Conservation (phyloP, 2,329 filamentous ascomycete genomes). For the Microsporum ferrugineum region DNA sequence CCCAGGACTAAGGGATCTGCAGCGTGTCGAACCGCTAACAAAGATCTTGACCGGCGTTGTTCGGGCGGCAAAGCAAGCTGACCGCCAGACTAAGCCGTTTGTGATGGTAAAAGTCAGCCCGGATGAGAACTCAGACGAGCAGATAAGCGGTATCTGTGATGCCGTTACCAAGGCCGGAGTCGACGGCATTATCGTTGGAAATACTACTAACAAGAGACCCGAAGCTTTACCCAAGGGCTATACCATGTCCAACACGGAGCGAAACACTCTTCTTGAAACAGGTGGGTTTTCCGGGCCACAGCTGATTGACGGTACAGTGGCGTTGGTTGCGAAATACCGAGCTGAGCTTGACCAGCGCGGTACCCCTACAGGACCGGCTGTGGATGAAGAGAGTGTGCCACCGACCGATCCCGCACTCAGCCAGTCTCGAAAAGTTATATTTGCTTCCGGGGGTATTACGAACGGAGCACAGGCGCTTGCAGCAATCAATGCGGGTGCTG, state of each 20-base stretch:
- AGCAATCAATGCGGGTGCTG: conserved; percentile 78
- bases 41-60: conserved; percentile 73
- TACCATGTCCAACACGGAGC: conserved; percentile 54
- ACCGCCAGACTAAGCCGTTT: conserved; percentile 59
- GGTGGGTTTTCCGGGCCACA: conserved; percentile 87
- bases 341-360: conserved; percentile 49
- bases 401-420: conserved; percentile 15
- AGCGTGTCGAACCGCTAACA: conserved; percentile 73
- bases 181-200: conserved; percentile 91
- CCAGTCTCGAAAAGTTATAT: conserved; percentile 59
- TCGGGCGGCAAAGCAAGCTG: conserved; percentile 55
- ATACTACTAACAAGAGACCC: conserved; percentile 79
- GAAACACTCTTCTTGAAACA: conserved; percentile 57
- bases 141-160: conserved; percentile 78
- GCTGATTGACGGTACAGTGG: conserved; percentile 69
- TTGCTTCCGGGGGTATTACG: conserved; percentile 86
- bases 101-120: conserved; percentile 99
- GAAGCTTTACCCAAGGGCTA: conserved; percentile 58
- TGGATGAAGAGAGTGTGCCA: conserved; percentile 16
- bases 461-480: conserved; percentile 73
- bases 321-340: conserved; percentile 69
- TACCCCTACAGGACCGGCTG: conserved; percentile 7
- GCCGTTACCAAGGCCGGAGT: conserved; percentile 76
- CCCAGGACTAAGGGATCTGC: conserved; percentile 74
- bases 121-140: conserved; percentile 75